Base-by-base conservation (phyloP, 805 yeast species). In the Saccharomycopsis selenospora region DNA sequence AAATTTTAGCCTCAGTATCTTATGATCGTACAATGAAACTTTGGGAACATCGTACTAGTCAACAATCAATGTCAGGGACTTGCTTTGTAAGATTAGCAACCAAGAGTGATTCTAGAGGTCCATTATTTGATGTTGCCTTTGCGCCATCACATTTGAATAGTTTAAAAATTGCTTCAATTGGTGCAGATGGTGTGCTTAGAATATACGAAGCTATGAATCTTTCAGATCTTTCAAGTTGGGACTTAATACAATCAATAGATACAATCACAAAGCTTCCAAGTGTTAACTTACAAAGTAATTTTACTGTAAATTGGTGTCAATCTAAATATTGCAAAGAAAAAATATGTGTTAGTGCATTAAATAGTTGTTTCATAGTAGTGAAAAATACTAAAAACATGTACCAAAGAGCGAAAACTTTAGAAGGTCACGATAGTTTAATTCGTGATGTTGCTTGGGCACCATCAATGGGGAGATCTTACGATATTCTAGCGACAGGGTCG, bases 401-500 rank as follows among this genome's bases (percentile, higher is more conserved):
- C 24, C 26, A 27, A 14, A 43, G 38, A n/a, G 27, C 42, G 20
- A 47, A 48, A 36, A 20, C 28, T 13, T 45, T 51, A 43, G 85
- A 89, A 2, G 96, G 88, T 36, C 97, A 90, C 61, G 74, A 77
- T 47, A 96, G 95, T 2, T 71, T 91, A 36, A 87, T 91, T 28
- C 72, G 98, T 59, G 84, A 89, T 14, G 87, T 90, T 3, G 75
- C 90, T 26, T 91, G 99, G 99, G 98, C 98, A 0, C 96, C 98
- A 2, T 79, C 95, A 0, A 86, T 90, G 83, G 98, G 98, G 2
- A 71, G 96, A 56, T 79, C 82, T 54, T 86, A 79, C 62, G 95
- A 91, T 57, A 68, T 90, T 43, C 72, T 93, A 40, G 98, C 99
- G 0, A 91, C 98, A 0, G 98, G 95, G 3, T 89, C 96, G 62